Base-by-base conservation (phyloP, 148 eudicot species). In the Spergularia marina region DNA sequence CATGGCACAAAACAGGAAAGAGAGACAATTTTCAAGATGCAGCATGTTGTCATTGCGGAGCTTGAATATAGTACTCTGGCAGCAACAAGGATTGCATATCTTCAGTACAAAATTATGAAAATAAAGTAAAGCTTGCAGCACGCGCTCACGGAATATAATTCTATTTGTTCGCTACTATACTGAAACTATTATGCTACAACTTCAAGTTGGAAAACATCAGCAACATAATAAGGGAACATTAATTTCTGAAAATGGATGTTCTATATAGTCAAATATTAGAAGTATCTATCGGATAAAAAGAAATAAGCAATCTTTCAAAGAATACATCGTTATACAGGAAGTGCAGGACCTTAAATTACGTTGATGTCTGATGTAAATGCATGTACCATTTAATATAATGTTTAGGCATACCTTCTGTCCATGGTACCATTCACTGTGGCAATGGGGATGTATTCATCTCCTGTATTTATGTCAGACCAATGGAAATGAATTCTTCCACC, bases 401-500 rank as follows among this genome's bases (percentile, higher is more conserved):
- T 21, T 17, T 36, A 75, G 68, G 58, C 78, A 74, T 91, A 91
- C 97, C 94, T 85, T 59, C 73, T 85, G 75, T 83, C 57, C 76
- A 91, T 87, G 71, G 83, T 67, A 61, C 97, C 91, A 70, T 85
- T 78, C 63, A 91, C 74, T 47, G 78, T 78, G 57, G 94, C 97
- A 85, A 88, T 82, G 7, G 94, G 92, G 63, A 88, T 72, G 74
- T 91, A 91, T 76, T 90, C 91, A 71, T 87, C 86, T 54, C 91
- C 94, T 0, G 79, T 77, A 66, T 81, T 84, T 69, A 92, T 87
- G 77, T 86, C 84, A 51, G 92, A 88, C 97, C 97, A 92, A 82
- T 92, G 97, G 75, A 92, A 92, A 87, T 92, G 97, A 75, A 92
- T 84, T 82, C 97, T 83, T 70, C 97, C 97, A 63, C 97, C 97